These are phyloP conservation scores for Ogataea paradorogensis DNA, from an alignment of 805 yeast genomes.

Conservation along the genomic window DNA sequence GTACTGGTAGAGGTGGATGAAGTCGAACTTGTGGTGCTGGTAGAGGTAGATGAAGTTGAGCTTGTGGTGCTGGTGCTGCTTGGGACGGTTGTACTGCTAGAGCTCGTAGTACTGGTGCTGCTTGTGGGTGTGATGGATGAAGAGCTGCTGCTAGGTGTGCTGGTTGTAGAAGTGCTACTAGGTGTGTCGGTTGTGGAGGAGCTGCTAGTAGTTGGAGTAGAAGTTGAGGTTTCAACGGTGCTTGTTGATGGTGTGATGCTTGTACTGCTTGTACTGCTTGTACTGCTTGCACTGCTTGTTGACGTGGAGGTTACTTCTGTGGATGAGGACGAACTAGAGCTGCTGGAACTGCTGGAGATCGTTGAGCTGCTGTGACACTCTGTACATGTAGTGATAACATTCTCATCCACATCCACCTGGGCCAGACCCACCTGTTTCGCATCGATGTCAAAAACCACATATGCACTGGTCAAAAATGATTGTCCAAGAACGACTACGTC, in stretches of 20 bases:
- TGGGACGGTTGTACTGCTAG: no score
- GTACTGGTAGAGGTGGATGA: background rate
- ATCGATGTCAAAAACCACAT: conserved; percentile 63
- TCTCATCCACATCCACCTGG: conserved; percentile 35
- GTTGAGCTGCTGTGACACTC: conserved; percentile 1
- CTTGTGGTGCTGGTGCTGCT: no score
- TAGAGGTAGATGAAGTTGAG: background rate
- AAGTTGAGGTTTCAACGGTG: conserved; percentile 5
- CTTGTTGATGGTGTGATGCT: conserved; percentile 5
- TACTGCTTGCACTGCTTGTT: background rate
- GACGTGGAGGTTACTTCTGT: background rate
- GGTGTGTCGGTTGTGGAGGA: conserved; percentile 2
- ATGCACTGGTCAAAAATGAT: conserved; percentile 59
- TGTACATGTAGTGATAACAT: conserved; percentile 17
- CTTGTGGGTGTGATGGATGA: conserved; percentile 1
- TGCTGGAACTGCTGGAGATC: no score
- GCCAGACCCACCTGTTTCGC: conserved; percentile 56
- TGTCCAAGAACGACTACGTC: conserved; percentile 54
- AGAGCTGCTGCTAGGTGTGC: background rate
- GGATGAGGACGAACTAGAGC: no score
- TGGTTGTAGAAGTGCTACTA: conserved; percentile 1
- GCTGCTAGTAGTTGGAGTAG: conserved; percentile 1
- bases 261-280: conserved; percentile 1
- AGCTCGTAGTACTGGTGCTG: background rate
- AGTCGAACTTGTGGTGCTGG: background rate